Base-by-base conservation (phyloP, 192 early-diverging fungal species). In the Lunasporangiospora selenospora region DNA sequence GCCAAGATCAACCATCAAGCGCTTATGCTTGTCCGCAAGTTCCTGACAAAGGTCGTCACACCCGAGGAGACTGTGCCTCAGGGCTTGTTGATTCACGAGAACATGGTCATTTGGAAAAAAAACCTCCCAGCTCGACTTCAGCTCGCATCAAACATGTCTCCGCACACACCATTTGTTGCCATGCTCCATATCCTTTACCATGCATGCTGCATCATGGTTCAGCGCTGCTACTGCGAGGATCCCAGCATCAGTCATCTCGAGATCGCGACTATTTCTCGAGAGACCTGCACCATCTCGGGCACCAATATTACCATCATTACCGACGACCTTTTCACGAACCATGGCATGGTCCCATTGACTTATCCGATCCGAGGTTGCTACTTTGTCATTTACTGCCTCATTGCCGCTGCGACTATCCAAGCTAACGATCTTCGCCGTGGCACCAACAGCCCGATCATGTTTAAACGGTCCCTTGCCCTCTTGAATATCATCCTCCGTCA, bases 141-240 rank as follows among this genome's bases (percentile, higher is more conserved):
- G 41, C 46, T 78, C 57, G 63, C 58, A 7, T 43, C 63, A 29
- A 78, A 46, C 24, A 62, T 65, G 56, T 53, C 58, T 40, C 51
- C 66, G 15, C 42, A 53, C 19, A 66, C 76, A 27, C 62, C 73
- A 10, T 85, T 81, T 52, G 65, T 79, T 27, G 80, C 80, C 4
- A 79, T 83, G 49, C 24, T 85, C 8, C 80, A 85, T 30, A 81
- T 80, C 61, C 75, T 78, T 27, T 79, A 83, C 55, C 80, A 83
- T 47, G 71, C 75, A 11, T 58, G 69, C 53, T 19, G 56, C 1
- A 67, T 85, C 27, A 62, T 83, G 48, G 19, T 85, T 2, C 81
- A 85, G 49, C 67, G 84, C 31, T 79, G 70, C 39, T 83, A 85
- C 53, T 32, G 52, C 29, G 49, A 77, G 15, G 53, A 73, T 36